Evolutionary conservation across 225 moss, liverwort and hornwort genomes (phyloP).

Genomic region (Climacium dendroides): DNA sequence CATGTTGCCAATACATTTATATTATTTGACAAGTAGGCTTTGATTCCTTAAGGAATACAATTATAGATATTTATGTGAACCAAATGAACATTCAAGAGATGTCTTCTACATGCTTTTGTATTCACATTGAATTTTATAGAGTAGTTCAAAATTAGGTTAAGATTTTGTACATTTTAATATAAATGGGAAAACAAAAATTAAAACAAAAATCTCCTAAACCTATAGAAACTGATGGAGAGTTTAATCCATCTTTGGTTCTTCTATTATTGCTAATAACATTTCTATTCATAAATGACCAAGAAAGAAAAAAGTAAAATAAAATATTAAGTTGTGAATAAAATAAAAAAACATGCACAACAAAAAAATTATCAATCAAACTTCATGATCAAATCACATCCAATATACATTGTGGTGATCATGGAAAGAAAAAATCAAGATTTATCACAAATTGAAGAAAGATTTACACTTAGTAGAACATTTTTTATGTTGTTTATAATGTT

Average conservation of each 20-base stretch:
- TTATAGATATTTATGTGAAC: background rate
- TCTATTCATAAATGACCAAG: background rate
- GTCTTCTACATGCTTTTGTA: background rate
- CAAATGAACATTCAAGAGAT: background rate
- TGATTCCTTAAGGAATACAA: background rate
- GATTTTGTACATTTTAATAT: background rate
- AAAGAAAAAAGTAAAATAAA: background rate
- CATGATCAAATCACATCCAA: too few species aligned
- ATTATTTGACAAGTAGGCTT: background rate
- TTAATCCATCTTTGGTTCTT: background rate
- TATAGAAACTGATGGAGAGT: background rate
- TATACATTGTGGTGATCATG: background rate
- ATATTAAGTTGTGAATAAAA: too few species aligned
- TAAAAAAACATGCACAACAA: rapidly evolving
- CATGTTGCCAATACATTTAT: background rate
- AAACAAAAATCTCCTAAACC: background rate
- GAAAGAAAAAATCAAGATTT: background rate
- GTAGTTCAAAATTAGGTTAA: background rate
- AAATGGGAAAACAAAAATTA: constrained; percentile 1
- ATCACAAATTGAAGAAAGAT: background rate
- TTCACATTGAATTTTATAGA: background rate
- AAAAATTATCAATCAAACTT: background rate
- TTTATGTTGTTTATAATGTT: background rate
- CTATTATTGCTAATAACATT: constrained; percentile 8
- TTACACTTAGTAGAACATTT: background rate